Base-by-base conservation (phyloP, 805 yeast genomes). In the Metschnikowia rubicola region DNA sequence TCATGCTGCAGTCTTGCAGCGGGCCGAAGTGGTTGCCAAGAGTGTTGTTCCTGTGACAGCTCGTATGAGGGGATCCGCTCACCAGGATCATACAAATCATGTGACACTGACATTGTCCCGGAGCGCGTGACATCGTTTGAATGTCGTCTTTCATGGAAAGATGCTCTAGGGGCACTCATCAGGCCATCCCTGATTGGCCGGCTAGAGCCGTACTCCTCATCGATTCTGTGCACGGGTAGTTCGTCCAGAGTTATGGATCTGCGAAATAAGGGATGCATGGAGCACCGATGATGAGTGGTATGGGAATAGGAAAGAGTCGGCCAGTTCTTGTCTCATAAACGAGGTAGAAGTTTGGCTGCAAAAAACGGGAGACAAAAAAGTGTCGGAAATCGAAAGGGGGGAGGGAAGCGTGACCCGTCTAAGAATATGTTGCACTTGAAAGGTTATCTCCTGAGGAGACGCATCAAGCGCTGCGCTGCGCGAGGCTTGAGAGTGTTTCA, bases 41-140 rank as follows among this genome's bases (percentile, higher is more conserved):
- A 39, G 37, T 54, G 60, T 39, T 58, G 66, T 39, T 60, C 65
- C 52, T 71, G 76, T 3, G 74, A 70, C 6, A 64, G 60, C 52
- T 72, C 77, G 53, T 72, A 72, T 1, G 72, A 66, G 2, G 77
- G 77, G 1, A 72, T 71, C 8, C 58, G 56, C 44, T 70, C 75
- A 35, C 60, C 51, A 2, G 66, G 69, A 43, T 68, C 73, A 30
- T 33, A 56, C 32, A 34, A 41, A 19, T 44, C 53, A 31, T 46
- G 51, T 32, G 39, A 50, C 41, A 55, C 58, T 8, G 52, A 40
- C 58, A 55, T 52, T 17, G 41, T 37, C 15, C 35, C 39, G 4
- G 43, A 37, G 12, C 48, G 37, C 11, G 37, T 19, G 31, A 35
- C 10, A 12, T 33, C 39, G n/a, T 9, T 15, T 19, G 47, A 44